These are phyloP conservation scores for Plantago lanceolata DNA, from an alignment of 305 asterid species.

Conservation along the genomic window DNA sequence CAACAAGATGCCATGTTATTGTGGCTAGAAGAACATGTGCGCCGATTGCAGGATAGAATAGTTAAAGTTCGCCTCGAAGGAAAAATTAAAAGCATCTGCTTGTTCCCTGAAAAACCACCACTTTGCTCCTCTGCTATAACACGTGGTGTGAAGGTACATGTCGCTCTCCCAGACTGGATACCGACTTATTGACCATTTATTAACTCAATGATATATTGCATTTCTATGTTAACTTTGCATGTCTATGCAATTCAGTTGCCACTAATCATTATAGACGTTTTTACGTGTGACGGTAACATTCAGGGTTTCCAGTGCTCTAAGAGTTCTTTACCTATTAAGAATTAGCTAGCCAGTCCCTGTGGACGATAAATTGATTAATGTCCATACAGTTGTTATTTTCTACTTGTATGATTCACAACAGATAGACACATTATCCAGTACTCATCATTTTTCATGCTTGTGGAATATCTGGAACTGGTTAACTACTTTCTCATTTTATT, in stretches of 20 bases:
- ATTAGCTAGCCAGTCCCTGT: too few species aligned
- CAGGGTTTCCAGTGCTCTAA: too few species aligned
- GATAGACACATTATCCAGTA: too few species aligned
- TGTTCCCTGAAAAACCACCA: constrained; percentile 70
- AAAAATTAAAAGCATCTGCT: constrained; percentile 54
- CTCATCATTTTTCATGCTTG: too few species aligned
- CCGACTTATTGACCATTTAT: too few species aligned
- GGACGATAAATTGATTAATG: too few species aligned
- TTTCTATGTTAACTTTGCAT: neutral
- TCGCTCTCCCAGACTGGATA: too few species aligned
- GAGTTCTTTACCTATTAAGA: too few species aligned
- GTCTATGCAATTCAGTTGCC: constrained; percentile 7
- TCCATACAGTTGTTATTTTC: too few species aligned
- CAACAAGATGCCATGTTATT: constrained; percentile 80
- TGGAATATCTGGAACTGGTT: too few species aligned
- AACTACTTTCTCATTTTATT: constrained; percentile 22
- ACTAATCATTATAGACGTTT: neutral
- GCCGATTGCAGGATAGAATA: constrained; percentile 62
- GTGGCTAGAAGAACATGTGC: constrained; percentile 92
- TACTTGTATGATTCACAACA: too few species aligned
- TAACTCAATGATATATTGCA: neutral
- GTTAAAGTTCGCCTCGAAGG: constrained; percentile 54
- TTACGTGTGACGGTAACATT: too few species aligned
- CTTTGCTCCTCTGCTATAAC: constrained; percentile 67
- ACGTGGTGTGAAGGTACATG: constrained; percentile 73